phyloP scores from a whole-genome alignment of 192 early-diverging fungal species.

The Coemansia sp. region DNA sequence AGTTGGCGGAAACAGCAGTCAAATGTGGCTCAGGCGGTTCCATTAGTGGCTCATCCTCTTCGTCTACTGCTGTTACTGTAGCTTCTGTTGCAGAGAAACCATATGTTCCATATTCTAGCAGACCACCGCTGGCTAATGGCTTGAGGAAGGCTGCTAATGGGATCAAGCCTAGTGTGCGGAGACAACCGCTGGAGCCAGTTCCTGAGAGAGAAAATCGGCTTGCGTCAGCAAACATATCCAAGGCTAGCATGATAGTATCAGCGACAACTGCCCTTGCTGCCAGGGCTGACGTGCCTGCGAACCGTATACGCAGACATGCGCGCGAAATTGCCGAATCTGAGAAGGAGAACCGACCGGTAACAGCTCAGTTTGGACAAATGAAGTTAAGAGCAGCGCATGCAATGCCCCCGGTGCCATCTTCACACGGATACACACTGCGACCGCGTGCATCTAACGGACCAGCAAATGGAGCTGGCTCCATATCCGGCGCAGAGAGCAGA shows the following conservation, averaged over 20 bases:
- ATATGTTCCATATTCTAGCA: not conserved
- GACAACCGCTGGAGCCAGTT: conserved; percentile 35
- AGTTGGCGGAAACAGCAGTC: not conserved
- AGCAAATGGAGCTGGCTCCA: not conserved
- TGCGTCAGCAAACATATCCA: not conserved
- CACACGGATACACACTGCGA: conserved; percentile 33
- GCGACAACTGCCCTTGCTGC: not conserved
- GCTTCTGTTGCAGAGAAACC: not conserved
- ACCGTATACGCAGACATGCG: conserved; percentile 11
- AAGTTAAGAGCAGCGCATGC: conserved; percentile 6
- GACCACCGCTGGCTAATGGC: not conserved
- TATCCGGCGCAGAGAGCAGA: not conserved
- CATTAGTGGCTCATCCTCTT: not conserved
- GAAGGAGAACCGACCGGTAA: conserved; percentile 31
- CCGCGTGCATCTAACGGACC: conserved; percentile 15
- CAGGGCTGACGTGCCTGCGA: not conserved
- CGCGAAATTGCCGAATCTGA: conserved; percentile 15
- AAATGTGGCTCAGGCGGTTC: not conserved
- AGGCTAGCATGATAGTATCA: not conserved
- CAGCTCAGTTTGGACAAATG: conserved; percentile 9
- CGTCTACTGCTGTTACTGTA: not conserved
- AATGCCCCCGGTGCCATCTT: not conserved
- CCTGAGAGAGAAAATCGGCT: conserved; percentile 20
- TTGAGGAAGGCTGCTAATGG: not conserved
- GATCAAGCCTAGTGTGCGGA: not conserved